Evolutionary conservation across 106 monocot species (phyloP), one percentile per base, ranked within the genome.

Genomic region (Chionographis japonica): DNA sequence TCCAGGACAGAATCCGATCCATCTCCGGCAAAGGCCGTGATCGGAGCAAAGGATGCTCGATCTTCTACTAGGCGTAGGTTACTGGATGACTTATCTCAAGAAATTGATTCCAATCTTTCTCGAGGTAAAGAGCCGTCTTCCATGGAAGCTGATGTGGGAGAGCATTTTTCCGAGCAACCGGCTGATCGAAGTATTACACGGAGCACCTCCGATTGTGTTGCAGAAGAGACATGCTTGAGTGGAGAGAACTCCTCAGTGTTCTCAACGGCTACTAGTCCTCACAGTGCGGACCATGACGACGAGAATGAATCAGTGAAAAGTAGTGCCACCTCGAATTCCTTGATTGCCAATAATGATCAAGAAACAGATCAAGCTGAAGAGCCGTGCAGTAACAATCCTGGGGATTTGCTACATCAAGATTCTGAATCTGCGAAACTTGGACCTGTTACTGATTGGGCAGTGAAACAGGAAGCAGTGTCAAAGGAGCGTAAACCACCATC

Each of bases 271-370:
- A 80, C 69, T 6, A 77, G 72, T 67, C 75, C 77, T 20, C 68
- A 54, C 20, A 60, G 56, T n/a, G 61, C 51, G 13, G 37, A 10
- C 39, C 63, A 75, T 69, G 69, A 79, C 16, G 61, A 51, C 54
- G 83, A 80, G 1, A 72, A 75, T 67, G 79, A 79, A 2, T 77
- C 74, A 0, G 86, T 80, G 54, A 73, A 83, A 62, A 80, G 77
- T 50, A 83, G 80, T 58, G 66, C 82, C 37, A 74, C 73, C 40
- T 81, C 88, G 13, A 73, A 66, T 75, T 85, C 85, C 54, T 74
- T 51, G 63, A 27, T 46, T 18, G 80, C 27, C 4, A 80, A 78
- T 39, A 66, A 57, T 55, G 68, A 83, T 50, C 75, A 71, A 39
- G 82, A 57, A 4, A 27, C 43, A 3, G 19, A 40, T 36, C 16